Conservation (phyloP, 371 early-diverging fungal genomes). For the Chytridiales sp. region DNA sequence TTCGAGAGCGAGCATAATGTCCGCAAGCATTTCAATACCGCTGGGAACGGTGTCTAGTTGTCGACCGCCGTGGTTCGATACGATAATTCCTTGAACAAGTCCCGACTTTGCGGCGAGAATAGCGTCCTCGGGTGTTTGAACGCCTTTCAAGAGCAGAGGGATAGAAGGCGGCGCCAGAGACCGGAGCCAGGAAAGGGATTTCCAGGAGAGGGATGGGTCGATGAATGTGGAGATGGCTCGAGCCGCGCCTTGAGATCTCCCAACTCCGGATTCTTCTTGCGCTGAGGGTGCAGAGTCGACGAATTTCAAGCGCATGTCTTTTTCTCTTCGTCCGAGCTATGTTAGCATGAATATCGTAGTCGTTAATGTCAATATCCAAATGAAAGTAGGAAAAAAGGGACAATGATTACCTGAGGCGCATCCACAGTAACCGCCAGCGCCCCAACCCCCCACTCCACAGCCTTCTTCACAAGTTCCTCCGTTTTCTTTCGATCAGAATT, state of each 20-base stretch:
- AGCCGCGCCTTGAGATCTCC: slow-evolving; percentile 64
- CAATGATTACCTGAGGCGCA: slow-evolving; percentile 57
- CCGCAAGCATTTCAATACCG: slow-evolving; percentile 74
- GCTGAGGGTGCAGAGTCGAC: slow-evolving; percentile 36
- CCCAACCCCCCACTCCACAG: slow-evolving; percentile 76
- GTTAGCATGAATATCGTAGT: neutral
- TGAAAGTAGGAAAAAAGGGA: neutral
- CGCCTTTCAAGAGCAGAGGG: slow-evolving; percentile 90
- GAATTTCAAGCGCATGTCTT: slow-evolving; percentile 86
- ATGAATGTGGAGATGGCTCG: slow-evolving; percentile 74
- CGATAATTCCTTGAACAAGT: slow-evolving; percentile 71
- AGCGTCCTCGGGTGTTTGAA: slow-evolving; percentile 90
- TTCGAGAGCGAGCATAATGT: slow-evolving; percentile 72
- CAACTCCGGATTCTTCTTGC: slow-evolving; percentile 15
- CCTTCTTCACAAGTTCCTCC: slow-evolving; percentile 67
- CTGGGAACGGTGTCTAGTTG: slow-evolving; percentile 73
- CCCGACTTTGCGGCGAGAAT: slow-evolving; percentile 76
- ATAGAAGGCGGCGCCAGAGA: slow-evolving; percentile 69
- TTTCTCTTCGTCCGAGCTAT: slow-evolving; percentile 79
- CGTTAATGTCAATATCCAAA: neutral
- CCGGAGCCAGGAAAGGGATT: slow-evolving; percentile 81
- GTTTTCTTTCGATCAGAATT: slow-evolving; percentile 73
- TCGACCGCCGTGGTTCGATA: slow-evolving; percentile 96
- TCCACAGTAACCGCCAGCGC: slow-evolving; percentile 88
- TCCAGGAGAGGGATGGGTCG: slow-evolving; percentile 81